Evolutionary conservation across 2,329 filamentous ascomycete genomes (phyloP).

Genomic region (Lasiodiplodia theobromae): DNA sequence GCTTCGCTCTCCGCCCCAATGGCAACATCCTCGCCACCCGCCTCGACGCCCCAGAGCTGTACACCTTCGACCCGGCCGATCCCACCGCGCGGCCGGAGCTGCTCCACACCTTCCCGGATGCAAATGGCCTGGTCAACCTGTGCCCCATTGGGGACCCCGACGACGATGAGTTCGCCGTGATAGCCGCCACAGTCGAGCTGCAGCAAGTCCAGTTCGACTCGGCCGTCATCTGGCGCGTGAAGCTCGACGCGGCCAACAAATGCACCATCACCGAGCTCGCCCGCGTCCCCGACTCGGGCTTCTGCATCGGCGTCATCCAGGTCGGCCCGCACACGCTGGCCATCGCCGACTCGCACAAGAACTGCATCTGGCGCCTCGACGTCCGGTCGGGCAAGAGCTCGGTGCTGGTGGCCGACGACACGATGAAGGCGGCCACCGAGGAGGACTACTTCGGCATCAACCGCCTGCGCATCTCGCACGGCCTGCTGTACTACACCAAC

Average conservation of each 20-base stretch:
- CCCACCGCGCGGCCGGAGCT: constrained; percentile 15
- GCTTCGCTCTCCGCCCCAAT: constrained; percentile 26
- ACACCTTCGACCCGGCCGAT: constrained; percentile 27
- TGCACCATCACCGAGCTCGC: constrained; percentile 17
- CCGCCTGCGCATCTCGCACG: constrained; percentile 22
- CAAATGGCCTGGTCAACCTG: constrained; percentile 26
- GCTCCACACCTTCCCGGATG: constrained; percentile 27
- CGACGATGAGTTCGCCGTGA: constrained; percentile 26
- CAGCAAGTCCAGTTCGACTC: constrained; percentile 18
- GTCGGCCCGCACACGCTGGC: constrained; percentile 6
- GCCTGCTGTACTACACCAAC: constrained; percentile 28
- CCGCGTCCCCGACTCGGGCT: constrained; percentile 24
- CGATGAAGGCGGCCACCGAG: constrained; percentile 17
- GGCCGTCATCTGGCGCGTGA: constrained; percentile 25
- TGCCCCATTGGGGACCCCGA: constrained; percentile 6
- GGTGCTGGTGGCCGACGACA: constrained; percentile 25
- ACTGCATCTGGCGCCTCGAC: constrained; percentile 29
- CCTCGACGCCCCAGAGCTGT: constrained; percentile 28
- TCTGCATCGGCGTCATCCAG: constrained; percentile 17
- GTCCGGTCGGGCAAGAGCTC: constrained; percentile 10
- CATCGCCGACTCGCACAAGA: constrained; percentile 28
- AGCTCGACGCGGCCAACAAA: background rate
- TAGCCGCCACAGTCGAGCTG: constrained; percentile 27
- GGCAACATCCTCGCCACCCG: constrained; percentile 26
- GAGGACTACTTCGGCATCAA: constrained; percentile 30